Conservation (phyloP, 2,329 filamentous ascomycete genomes). For the Xylariales sp. region DNA sequence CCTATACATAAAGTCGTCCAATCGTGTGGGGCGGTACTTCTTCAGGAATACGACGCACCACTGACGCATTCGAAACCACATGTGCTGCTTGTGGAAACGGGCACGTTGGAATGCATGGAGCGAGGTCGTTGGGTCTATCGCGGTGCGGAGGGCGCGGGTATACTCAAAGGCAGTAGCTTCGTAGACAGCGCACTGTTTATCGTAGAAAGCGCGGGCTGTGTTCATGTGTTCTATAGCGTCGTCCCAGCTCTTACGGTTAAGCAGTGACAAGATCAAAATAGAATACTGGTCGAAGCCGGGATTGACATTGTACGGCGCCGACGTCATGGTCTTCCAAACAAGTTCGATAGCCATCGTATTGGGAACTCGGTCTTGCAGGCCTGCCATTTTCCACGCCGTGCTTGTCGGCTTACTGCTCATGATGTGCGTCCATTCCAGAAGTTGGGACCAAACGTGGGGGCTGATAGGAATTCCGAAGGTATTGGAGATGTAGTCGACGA, state of each 20-base stretch:
- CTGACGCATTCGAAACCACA: constrained; percentile 26
- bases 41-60: constrained; percentile 23
- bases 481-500: constrained; percentile 59
- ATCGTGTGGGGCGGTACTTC: constrained; percentile 10
- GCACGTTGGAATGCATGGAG: constrained; percentile 20
- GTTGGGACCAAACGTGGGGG: constrained; percentile 55
- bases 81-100: constrained; percentile 23
- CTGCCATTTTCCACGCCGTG: constrained; percentile 32
- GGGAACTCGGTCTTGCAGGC: constrained; percentile 29
- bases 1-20: constrained; percentile 7
- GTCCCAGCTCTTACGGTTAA: constrained; percentile 11
- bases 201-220: constrained; percentile 22
- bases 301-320: constrained; percentile 48
- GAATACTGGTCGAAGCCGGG: constrained; percentile 53
- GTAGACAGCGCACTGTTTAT: constrained; percentile 19
- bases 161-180: constrained; percentile 20
- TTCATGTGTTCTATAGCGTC: constrained; percentile 24
- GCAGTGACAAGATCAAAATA: constrained; percentile 43
- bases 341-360: constrained; percentile 38
- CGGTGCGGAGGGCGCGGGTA: constrained; percentile 19
- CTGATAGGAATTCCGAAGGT: constrained; percentile 56
- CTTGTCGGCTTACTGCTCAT: constrained; percentile 36
- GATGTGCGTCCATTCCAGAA: constrained; percentile 65
- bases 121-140: constrained; percentile 12
- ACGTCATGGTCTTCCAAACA: constrained; percentile 57